These are phyloP conservation scores for Ormosia semicastrata DNA, from an alignment of 306 rosid genomes.

Conservation along the genomic window DNA sequence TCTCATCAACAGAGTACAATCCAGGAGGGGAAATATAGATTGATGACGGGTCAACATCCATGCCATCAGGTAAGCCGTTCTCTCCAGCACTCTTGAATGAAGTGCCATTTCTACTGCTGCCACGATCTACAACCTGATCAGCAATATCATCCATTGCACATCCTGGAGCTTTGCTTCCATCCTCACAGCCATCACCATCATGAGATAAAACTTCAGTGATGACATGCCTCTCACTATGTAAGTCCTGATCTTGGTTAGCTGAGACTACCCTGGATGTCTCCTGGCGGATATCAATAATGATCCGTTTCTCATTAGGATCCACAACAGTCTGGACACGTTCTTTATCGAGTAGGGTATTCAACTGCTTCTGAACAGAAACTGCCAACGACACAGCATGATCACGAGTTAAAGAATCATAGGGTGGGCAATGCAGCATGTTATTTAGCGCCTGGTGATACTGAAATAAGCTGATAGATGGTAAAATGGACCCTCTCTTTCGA, in stretches of 20 bases:
- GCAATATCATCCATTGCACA: not conserved
- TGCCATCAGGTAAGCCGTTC: slow-evolving; percentile 39
- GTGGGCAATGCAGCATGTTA: slow-evolving; percentile 68
- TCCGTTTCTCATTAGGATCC: slow-evolving; percentile 30
- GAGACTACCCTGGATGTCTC: slow-evolving; percentile 22
- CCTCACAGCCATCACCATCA: slow-evolving; percentile 33
- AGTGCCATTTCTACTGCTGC: slow-evolving; percentile 18
- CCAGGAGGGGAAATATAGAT: slow-evolving; percentile 55
- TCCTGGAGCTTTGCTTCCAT: slow-evolving; percentile 24
- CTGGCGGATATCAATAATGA: slow-evolving; percentile 16
- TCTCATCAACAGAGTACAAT: slow-evolving; percentile 53
- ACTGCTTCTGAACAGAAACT: slow-evolving; percentile 66
- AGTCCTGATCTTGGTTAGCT: slow-evolving; percentile 10
- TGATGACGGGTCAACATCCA: slow-evolving; percentile 65
- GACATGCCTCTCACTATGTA: slow-evolving; percentile 8
- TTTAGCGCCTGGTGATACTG: slow-evolving; percentile 70
- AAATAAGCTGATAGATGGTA: slow-evolving; percentile 60
- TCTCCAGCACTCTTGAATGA: slow-evolving; percentile 32
- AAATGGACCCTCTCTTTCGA: slow-evolving; percentile 40
- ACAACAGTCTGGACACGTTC: slow-evolving; percentile 36
- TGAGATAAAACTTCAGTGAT: not conserved
- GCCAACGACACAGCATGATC: slow-evolving; percentile 84
- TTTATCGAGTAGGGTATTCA: slow-evolving; percentile 40
- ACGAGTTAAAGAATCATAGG: slow-evolving; percentile 75
- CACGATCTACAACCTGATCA: slow-evolving; percentile 25